phyloP scores from a whole-genome alignment of 1,284 basidiomycete species.

The Agroathelia rolfsii region DNA sequence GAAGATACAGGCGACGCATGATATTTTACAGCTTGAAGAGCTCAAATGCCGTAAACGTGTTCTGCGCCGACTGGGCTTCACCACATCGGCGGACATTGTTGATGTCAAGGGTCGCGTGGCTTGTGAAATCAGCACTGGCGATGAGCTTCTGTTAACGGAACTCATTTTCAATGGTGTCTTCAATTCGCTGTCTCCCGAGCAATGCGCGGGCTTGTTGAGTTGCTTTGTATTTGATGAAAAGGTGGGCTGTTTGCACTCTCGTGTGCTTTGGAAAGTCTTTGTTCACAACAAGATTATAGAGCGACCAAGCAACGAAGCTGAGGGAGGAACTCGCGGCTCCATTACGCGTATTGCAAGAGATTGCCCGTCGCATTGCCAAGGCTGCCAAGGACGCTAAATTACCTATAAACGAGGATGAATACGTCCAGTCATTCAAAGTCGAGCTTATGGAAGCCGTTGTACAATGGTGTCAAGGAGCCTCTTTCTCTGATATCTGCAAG shows the following conservation, averaged over 20 bases:
- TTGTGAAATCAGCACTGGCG: constrained; percentile 96
- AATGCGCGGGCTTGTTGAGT: constrained; percentile 85
- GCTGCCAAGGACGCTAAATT: constrained; percentile 92
- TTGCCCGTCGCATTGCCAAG: constrained; percentile 89
- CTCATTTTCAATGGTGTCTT: constrained; percentile 97
- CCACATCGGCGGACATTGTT: constrained; percentile 82
- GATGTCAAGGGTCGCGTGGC: constrained; percentile 98
- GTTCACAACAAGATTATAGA: constrained; percentile 36
- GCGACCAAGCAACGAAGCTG: constrained; percentile 78
- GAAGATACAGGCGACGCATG: constrained; percentile 82
- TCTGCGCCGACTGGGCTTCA: constrained; percentile 86
- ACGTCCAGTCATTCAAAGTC: constrained; percentile 93
- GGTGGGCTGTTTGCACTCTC: constrained; percentile 43
- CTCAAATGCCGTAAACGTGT: constrained; percentile 94
- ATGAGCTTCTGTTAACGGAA: constrained; percentile 93
- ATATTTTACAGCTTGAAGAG: constrained; percentile 93
- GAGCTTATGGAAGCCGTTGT: constrained; percentile 97
- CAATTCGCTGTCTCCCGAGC: constrained; percentile 83
- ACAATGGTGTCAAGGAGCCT: constrained; percentile 96
- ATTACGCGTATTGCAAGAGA: constrained; percentile 90
- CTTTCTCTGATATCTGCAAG: constrained; percentile 95
- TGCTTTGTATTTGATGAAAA: constrained; percentile 99
- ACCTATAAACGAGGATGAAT: constrained; percentile 85
- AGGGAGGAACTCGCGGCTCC: constrained; percentile 91
- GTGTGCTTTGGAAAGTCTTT: constrained; percentile 6